Evolutionary conservation across 1,284 basidiomycete species (phyloP), one percentile per base, ranked within the genome.

Genomic region (Earliella scabrosa): DNA sequence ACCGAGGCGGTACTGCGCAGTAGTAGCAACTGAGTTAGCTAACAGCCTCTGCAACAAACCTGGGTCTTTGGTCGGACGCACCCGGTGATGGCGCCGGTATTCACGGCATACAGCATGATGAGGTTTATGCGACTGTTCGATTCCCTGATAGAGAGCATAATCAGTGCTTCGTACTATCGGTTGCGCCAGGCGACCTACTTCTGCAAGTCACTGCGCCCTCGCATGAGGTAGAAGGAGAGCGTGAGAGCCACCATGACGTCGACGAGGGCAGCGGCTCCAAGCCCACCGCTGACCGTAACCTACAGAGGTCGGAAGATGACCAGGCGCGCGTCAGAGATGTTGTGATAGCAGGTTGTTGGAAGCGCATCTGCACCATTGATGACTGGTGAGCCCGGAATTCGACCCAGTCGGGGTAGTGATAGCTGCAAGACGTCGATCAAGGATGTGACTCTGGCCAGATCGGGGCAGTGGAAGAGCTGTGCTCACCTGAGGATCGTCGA

Each of bases 21-120:
- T 31, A 31, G 29, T 7, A 8, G 24, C 27, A 51, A 26, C 40
- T 48, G 35, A 43, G 46, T 10, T 16, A 14, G n/a, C 6, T 21
- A 26, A 11, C 14, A 8, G 31, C n/a, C 14, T 6, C 4, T 39
- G 20, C 18, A 7, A 20, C 14, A 16, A 18, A 27, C 27, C 11
- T 18, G n/a, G 5, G n/a, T n/a, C n/a, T n/a, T n/a, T n/a, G n/a
- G n/a, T n/a, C n/a, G n/a, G 5, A 45, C 58, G 3, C 36, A 60
- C 58, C 49, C 51, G 23, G 58, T 60, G 49, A 60, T 52, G n/a
- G 54, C 58, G 24, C 58, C 60, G n/a, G 57, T 56, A 29, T 62
- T 59, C 34, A 62, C 56, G 32, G 54, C 56, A 35, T 59, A 58
- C 39, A 60, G 16, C 47, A 60, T 56, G 50, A 60, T 56, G 9